Base-by-base conservation (phyloP, 78 protist species). In the Dictyostelium brefeldianum region DNA sequence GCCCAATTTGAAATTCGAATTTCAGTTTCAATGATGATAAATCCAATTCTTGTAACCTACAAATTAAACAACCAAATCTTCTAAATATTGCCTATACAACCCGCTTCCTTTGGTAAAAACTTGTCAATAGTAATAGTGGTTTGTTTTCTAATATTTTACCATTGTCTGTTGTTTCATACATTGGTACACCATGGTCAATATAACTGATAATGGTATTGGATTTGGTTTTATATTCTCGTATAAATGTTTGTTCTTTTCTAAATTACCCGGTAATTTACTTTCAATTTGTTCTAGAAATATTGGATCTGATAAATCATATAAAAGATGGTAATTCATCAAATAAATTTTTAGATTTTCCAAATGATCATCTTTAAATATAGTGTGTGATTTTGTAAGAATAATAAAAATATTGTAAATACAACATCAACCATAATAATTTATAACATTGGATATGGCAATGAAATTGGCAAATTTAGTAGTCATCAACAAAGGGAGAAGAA, bases 31-130 rank as follows among this genome's bases (percentile, higher is more conserved):
- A 50, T 15, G 92, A 62, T 8, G 92, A 85, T 7, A 85, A n/a
- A 18, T 85, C 92, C 81, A 85, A n/a, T 8, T 64, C 67, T 22
- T 85, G 92, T 10, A 85, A 14, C 7, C 92, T 31, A 85, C 92
- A 85, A 27, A 85, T 73, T 29, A 85, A n/a, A 75, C 92, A 85
- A 47, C 92, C 92, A 18, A 85, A 85, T 85, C 92, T 73, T 25
- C 92, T n/a, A 11, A 85, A 62, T 10, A 73, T 48, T 50, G 83
- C 81, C 0, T 74, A 31, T n/a, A 85, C 83, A 74, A 64, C 43
- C 15, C 92, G 20, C 80, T 75, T 85, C 5, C 41, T 75, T 17
- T 53, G 64, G 74, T 81, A 85, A 1, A 85, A 36, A 54, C 67
- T 47, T n/a, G 92, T 59, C 9, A 85, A 56, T 2, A 69, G 77